Evolutionary conservation across 257 asterid species (phyloP).

Genomic region (Verbascum thapsus): DNA sequence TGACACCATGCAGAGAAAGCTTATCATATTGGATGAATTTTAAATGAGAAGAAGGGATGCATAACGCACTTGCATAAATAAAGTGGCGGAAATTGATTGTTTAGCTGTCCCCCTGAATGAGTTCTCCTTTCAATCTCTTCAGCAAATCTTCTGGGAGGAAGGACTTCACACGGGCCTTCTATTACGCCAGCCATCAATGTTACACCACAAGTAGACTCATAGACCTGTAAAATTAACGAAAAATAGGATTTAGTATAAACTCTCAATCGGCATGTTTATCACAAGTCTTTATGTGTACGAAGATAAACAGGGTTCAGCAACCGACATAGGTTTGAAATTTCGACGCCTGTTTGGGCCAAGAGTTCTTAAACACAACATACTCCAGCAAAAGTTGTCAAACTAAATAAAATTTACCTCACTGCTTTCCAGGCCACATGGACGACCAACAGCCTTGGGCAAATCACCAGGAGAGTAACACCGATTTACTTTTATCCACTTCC

Average conservation of each 20-base stretch:
- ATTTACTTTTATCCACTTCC: slow-evolving; percentile 73
- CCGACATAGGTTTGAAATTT: background rate
- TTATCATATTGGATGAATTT: slow-evolving; percentile 13
- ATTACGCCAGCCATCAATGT: slow-evolving; percentile 68
- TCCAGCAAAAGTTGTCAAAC: slow-evolving; percentile 6
- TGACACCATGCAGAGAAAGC: slow-evolving; percentile 8
- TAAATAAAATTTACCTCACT: slow-evolving; percentile 61
- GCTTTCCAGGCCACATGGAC: slow-evolving; percentile 87
- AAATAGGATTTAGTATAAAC: background rate
- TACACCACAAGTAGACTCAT: slow-evolving; percentile 63
- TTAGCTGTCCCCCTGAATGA: slow-evolving; percentile 42
- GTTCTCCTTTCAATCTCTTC: slow-evolving; percentile 74
- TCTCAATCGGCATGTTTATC: too few relatives aligned
- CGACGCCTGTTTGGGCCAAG: too few relatives aligned
- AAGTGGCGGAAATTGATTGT: slow-evolving; percentile 55
- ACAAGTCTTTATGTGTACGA: too few relatives aligned
- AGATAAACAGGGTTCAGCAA: too few relatives aligned
- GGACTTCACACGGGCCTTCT: slow-evolving; percentile 81
- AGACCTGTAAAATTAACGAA: slow-evolving; percentile 59
- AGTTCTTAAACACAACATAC: too few relatives aligned
- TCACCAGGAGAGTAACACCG: slow-evolving; percentile 89
- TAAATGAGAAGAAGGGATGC: slow-evolving; percentile 27
- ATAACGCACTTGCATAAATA: slow-evolving; percentile 85
- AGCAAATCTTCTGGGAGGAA: slow-evolving; percentile 72
- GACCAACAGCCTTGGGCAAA: slow-evolving; percentile 91